Percentiles rank a stretch among this genome's conserved stretches.
phyloP scores from a whole-genome alignment of 768 basidiomycete species.

The Podaxis sp. region DNA sequence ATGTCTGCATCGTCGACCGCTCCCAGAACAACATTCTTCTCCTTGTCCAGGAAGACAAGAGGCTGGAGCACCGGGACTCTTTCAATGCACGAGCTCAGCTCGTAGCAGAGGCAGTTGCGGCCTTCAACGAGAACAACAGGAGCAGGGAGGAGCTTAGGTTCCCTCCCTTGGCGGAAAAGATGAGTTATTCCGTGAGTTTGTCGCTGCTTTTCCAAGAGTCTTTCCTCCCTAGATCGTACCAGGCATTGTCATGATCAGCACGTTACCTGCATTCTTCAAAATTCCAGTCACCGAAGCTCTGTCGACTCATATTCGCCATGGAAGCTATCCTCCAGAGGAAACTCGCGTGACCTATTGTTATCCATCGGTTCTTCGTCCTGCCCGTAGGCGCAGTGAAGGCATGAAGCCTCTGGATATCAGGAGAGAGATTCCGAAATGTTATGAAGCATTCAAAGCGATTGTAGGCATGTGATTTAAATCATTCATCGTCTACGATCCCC shows the following conservation, averaged over 20 bases:
- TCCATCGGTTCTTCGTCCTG: slow-evolving; percentile 20
- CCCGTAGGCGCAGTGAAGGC: slow-evolving; percentile 24
- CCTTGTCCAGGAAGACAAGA: slow-evolving; percentile 27
- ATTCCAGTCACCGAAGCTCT: slow-evolving; percentile 16
- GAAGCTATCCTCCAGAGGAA: slow-evolving; percentile 20
- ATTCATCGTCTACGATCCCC: too few species aligned
- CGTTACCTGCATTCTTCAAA: slow-evolving; percentile 31
- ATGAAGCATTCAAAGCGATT: slow-evolving; percentile 32
- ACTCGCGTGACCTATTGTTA: slow-evolving; percentile 19
- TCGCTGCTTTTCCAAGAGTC: neutral
- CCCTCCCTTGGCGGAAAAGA: slow-evolving; percentile 15
- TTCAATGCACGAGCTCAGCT: slow-evolving; percentile 23
- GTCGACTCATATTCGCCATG: slow-evolving; percentile 13
- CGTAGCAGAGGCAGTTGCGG: slow-evolving; percentile 24
- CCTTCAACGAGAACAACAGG: slow-evolving; percentile 24
- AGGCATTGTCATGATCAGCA: slow-evolving; percentile 25
- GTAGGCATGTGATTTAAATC: neutral
- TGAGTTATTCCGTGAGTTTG: neutral
- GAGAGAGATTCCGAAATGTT: slow-evolving; percentile 25
- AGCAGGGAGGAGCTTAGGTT: slow-evolving; percentile 13
- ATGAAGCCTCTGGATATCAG: slow-evolving; percentile 34
- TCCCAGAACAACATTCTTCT: slow-evolving; percentile 24
- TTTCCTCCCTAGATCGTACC: slow-evolving; percentile 5
- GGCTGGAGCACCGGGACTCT: slow-evolving; percentile 8
- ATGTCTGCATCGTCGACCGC: slow-evolving; percentile 31